Evolutionary conservation across 2,329 filamentous ascomycete genomes (phyloP).

Genomic region (Drechslerella dactyloides): DNA sequence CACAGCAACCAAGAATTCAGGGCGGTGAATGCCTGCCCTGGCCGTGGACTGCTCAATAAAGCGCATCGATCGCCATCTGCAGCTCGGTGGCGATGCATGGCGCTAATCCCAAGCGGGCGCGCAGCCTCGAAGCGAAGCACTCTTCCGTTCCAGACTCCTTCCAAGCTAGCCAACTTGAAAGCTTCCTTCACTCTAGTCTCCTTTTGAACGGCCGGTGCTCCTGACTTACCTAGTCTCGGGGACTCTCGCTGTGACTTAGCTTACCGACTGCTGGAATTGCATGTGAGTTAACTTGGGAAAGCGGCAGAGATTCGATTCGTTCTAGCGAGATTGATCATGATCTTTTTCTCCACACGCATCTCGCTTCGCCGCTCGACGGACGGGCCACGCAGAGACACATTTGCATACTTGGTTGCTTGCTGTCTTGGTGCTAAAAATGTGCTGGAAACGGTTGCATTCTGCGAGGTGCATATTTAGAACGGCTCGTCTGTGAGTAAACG

Average conservation of each 20-base stretch:
- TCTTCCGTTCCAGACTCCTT: background rate
- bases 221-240: no score
- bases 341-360: background rate
- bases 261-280: no score
- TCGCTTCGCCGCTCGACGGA: constrained; percentile 5
- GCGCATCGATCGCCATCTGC: background rate
- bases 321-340: background rate
- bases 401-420: no score
- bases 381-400: background rate
- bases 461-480: constrained; percentile 17
- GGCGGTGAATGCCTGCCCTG: background rate
- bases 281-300: no score
- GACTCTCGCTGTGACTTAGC: no score
- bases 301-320: no score
- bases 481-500: no score
- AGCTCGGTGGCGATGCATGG: background rate
- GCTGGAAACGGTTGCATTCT: constrained; percentile 40
- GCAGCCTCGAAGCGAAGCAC: constrained; percentile 1
- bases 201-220: no score
- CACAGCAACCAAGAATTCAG: background rate
- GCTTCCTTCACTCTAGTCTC: background rate
- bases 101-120: background rate
- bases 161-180: no score
- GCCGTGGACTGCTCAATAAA: no score
- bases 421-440: no score